phyloP scores from a whole-genome alignment of 768 basidiomycete species.

The Suillus alpinus region DNA sequence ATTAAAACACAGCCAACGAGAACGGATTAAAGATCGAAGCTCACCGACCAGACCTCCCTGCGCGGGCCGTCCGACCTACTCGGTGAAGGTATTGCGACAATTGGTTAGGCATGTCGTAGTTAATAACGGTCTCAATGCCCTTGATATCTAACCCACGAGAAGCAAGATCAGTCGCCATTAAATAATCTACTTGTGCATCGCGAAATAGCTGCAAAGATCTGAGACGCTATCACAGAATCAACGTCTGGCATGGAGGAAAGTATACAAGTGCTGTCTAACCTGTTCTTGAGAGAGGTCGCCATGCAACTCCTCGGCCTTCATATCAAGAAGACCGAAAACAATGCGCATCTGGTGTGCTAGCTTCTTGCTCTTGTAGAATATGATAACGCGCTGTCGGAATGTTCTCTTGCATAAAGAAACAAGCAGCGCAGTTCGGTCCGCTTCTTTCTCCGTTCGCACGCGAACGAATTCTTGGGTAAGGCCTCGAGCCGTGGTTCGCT shows the following conservation, averaged over 20 bases:
- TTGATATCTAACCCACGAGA: conserved; percentile 97
- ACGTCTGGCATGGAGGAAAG: conserved; percentile 4
- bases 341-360: conserved; percentile 96
- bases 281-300: conserved; percentile 97
- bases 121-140: conserved; percentile 95
- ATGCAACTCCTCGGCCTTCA: conserved; percentile 91
- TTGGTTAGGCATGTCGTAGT: conserved; percentile 97
- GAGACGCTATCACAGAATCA: conserved; percentile 57
- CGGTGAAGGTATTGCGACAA: conserved; percentile 94
- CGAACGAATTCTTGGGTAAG: conserved; percentile 95
- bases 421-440: conserved; percentile 73
- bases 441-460: conserved; percentile 76
- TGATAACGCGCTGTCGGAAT: conserved; percentile 79
- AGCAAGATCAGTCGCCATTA: conserved; percentile 96
- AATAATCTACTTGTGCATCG: conserved; percentile 82
- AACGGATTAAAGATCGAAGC: conserved; percentile 23
- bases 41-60: conserved; percentile 88
- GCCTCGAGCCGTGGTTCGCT: conserved; percentile 79
- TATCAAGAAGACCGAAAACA: conserved; percentile 82
- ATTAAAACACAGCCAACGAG: conserved; percentile 2
- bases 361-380: conserved; percentile 96
- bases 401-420: conserved; percentile 84
- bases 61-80: conserved; percentile 95
- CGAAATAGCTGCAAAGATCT: conserved; percentile 84
- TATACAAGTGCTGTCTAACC: conserved; percentile 39